Base-by-base conservation (phyloP, 1,139 yeast species). In the Diutina pseudorugosa region DNA sequence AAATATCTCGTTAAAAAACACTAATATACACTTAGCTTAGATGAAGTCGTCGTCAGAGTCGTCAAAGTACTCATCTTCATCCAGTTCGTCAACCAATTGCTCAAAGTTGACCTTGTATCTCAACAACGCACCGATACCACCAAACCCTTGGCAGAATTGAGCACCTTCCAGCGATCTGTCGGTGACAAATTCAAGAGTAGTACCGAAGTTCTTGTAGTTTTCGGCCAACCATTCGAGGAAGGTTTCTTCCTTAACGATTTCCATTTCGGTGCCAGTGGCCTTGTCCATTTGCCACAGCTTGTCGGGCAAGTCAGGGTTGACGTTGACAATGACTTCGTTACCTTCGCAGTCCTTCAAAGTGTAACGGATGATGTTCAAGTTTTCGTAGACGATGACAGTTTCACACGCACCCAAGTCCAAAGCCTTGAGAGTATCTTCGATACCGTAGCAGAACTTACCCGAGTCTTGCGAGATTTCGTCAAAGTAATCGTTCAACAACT, bases 121-220 rank as follows among this genome's bases (percentile, higher is more conserved):
- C 69, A 93, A 77, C 64, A 93, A 69, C 55, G 96, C 97, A 69
- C 98, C 98, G 60, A 93, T 81, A 74, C 98, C 98, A 85, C 98
- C 98, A 65, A 93, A 93, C 56, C 98, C 98, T 64, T 84, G 87
- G 57, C 86, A 95, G 70, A 93, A 93, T 75, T 93, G 98, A 50
- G 98, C 95, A 75, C 98, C 98, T 72, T 93, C 98, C 52, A 95
- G 85, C 42, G 96, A 87, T 72, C 88, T 84, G 73, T 93, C 98
- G 52, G 98, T 87, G 60, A 93, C 96, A 63, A 93, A 93, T 72
- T 93, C 98, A 61, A 93, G 79, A 57, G 85, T 83, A 53, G 98
- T 96, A 79, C 98, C 98, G 63, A 79, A 93, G 61, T 79, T 86
- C 68, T 85, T 87, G 73, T 93, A 93, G 71, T 89, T 88, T 72